Evolutionary conservation across 2,329 filamentous ascomycete species (phyloP).

Genomic region (Penicillium concentricum): DNA sequence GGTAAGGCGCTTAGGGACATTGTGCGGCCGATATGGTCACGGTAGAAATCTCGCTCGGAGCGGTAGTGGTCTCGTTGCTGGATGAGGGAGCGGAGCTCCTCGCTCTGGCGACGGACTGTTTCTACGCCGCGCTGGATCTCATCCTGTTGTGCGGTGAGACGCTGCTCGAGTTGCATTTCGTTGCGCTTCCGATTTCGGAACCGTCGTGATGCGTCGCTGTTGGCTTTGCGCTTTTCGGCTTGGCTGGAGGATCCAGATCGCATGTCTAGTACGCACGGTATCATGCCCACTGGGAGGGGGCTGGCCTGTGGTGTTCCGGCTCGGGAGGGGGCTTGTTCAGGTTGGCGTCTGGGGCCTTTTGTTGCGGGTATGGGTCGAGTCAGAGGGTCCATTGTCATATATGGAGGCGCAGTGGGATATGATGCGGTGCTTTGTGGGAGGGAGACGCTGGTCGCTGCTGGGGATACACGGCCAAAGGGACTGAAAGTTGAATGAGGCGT

Average conservation of each 20-base stretch:
- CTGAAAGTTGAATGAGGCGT: conserved; percentile 35
- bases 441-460: conserved; percentile 25
- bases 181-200: conserved; percentile 45
- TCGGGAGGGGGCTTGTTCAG: conserved; percentile 18
- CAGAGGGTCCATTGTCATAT: conserved; percentile 27
- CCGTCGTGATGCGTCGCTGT: conserved; percentile 43
- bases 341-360: conserved; percentile 18
- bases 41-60: conserved; percentile 42
- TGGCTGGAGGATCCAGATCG: conserved; percentile 44
- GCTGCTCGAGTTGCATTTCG: conserved; percentile 41
- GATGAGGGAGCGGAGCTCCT: conserved; percentile 34
- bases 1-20: conserved; percentile 28
- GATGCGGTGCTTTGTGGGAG: conserved; percentile 17
- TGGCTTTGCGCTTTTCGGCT: conserved; percentile 44
- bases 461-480: conserved; percentile 32
- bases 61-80: conserved; percentile 42
- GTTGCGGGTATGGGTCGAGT: conserved; percentile 25
- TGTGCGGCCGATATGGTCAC: conserved; percentile 32
- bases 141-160: conserved; percentile 37
- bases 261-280: conserved; percentile 40
- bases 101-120: conserved; percentile 30
- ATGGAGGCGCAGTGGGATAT: conserved; percentile 23
- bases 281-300: conserved; percentile 27
- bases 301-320: conserved; percentile 13
- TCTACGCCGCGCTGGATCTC: conserved; percentile 36